Evolutionary conservation across 1,284 basidiomycete genomes (phyloP).

Genomic region (Vanrija sp.): DNA sequence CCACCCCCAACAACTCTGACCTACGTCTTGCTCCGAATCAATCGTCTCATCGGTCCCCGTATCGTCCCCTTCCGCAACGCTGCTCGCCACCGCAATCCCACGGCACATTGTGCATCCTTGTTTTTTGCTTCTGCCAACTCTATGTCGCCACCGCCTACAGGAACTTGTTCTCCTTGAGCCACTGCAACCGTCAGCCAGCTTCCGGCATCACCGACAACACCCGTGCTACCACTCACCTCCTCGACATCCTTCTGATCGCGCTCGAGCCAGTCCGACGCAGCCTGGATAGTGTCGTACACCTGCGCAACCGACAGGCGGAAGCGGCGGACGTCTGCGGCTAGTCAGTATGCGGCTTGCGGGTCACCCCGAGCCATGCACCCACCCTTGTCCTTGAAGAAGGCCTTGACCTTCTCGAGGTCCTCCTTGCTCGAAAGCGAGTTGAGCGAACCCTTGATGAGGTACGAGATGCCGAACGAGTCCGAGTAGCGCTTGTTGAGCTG

Average conservation of each 20-base stretch:
- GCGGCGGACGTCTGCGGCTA: conserved; percentile 41
- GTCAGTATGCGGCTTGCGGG: neutral
- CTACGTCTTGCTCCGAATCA: neutral
- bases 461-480: conserved; percentile 58
- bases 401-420: conserved; percentile 65
- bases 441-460: conserved; percentile 57
- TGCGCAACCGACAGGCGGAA: conserved; percentile 54
- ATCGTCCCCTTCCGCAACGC: too few species aligned
- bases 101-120: neutral
- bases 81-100: neutral
- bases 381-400: conserved; percentile 60
- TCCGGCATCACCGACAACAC: neutral
- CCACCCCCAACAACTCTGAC: neutral
- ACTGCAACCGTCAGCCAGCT: conserved; percentile 41
- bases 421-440: conserved; percentile 61
- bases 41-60: neutral
- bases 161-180: conserved; percentile 57
- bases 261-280: conserved; percentile 54
- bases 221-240: conserved; percentile 40
- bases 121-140: neutral
- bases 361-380: conserved; percentile 4
- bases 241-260: conserved; percentile 53
- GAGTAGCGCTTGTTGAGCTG: conserved; percentile 69
- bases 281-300: conserved; percentile 55
- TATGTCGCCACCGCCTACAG: conserved; percentile 21